Percentiles rank a stretch among this genome's conserved stretches.
These are phyloP conservation scores for Terfezia boudieri DNA, from an alignment of 495 filamentous ascomycete species.

Conservation along the genomic window DNA sequence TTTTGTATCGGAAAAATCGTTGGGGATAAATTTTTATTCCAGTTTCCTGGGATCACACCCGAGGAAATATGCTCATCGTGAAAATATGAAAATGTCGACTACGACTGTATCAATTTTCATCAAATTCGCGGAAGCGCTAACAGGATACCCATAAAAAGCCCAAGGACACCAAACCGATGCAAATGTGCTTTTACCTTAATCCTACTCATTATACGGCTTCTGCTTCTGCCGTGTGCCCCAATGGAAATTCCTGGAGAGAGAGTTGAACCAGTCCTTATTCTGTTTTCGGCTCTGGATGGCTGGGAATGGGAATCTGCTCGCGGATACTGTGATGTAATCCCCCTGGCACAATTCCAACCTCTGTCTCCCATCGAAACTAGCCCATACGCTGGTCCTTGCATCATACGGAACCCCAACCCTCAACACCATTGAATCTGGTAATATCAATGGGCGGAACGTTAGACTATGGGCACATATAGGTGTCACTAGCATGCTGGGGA, in stretches of 20 bases:
- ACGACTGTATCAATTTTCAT: too few species aligned
- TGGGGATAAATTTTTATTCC: too few species aligned
- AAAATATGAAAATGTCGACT: too few species aligned
- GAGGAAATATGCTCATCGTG: too few species aligned
- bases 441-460: constrained; percentile 93
- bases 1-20: too few species aligned
- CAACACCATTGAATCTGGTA: constrained; percentile 81
- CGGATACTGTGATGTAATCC: constrained; percentile 85
- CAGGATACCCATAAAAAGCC: too few species aligned
- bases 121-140: too few species aligned
- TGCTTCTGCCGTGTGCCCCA: constrained; percentile 80
- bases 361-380: constrained; percentile 89
- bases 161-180: too few species aligned
- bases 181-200: neutral
- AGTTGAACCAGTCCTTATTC: constrained; percentile 82
- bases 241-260: constrained; percentile 64
- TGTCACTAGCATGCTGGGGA: constrained; percentile 89
- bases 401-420: constrained; percentile 64
- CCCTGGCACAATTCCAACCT: constrained; percentile 76
- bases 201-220: neutral
- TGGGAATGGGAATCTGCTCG: constrained; percentile 86
- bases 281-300: constrained; percentile 42
- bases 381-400: constrained; percentile 80
- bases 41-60: too few species aligned
- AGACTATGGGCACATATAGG: constrained; percentile 95